These are phyloP conservation scores for Epichloe gansuensis DNA, from an alignment of 2,329 filamentous ascomycete genomes.

Conservation along the genomic window DNA sequence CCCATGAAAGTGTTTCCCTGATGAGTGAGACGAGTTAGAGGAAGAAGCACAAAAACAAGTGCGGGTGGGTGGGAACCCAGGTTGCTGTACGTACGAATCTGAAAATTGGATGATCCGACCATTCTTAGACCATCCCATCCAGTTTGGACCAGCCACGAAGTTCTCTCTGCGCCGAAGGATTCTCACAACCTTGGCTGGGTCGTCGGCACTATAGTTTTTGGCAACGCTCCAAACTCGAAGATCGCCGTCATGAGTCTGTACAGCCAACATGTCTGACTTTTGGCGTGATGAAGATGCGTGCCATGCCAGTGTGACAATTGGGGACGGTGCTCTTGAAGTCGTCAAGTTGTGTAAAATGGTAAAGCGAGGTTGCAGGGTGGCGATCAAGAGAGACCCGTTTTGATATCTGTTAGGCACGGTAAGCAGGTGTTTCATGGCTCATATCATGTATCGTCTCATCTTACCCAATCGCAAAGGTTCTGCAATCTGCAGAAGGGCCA, in stretches of 20 bases:
- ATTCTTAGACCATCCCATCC: slow-evolving; percentile 98
- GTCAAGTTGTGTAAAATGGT: slow-evolving; percentile 88
- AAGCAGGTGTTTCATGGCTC: slow-evolving; percentile 1
- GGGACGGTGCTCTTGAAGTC: slow-evolving; percentile 71
- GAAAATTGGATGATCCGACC: slow-evolving; percentile 88
- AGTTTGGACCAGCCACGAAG: slow-evolving; percentile 65
- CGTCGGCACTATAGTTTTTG: slow-evolving; percentile 58
- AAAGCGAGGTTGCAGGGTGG: slow-evolving; percentile 79
- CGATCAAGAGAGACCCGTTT: slow-evolving; percentile 88
- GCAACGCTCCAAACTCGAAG: slow-evolving; percentile 93
- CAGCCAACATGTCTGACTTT: slow-evolving; percentile 95
- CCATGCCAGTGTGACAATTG: slow-evolving; percentile 81
- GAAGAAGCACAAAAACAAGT: not conserved
- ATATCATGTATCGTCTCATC: slow-evolving; percentile 11
- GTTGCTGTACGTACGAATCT: slow-evolving; percentile 56
- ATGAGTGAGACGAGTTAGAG: not conserved
- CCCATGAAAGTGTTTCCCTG: slow-evolving; percentile 88
- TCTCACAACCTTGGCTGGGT: slow-evolving; percentile 78
- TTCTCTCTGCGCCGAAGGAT: slow-evolving; percentile 72
- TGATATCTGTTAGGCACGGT: slow-evolving; percentile 53
- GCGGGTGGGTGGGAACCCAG: not conserved
- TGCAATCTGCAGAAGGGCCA: slow-evolving; percentile 79
- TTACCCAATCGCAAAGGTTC: slow-evolving; percentile 92
- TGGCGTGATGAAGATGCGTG: slow-evolving; percentile 92
- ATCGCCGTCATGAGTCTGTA: slow-evolving; percentile 84